Evolutionary conservation across 495 filamentous ascomycete genomes (phyloP).

Genomic region (Pyrenopolyporus hunteri): DNA sequence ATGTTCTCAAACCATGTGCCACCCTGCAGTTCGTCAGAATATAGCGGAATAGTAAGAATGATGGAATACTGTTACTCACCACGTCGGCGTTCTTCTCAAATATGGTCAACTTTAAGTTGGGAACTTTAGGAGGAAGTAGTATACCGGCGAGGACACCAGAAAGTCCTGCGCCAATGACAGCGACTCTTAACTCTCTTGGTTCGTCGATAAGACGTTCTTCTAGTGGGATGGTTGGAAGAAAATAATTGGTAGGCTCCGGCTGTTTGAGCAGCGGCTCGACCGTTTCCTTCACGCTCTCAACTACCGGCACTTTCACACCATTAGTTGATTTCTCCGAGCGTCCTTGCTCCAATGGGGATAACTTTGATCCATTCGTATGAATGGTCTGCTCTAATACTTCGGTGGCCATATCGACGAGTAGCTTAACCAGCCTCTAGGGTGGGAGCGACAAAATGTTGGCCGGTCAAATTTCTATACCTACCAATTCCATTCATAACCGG

Average conservation of each 20-base stretch:
- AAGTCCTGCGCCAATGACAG: constrained; percentile 70
- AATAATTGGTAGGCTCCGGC: constrained; percentile 12
- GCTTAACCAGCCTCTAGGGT: neutral
- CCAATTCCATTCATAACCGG: neutral
- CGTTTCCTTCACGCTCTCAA: constrained; percentile 9
- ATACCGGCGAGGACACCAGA: constrained; percentile 68
- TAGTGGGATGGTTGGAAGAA: constrained; percentile 37
- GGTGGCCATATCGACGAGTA: constrained; percentile 17
- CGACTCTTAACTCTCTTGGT: constrained; percentile 59
- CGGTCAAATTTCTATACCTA: neutral
- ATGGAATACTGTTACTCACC: constrained; percentile 30
- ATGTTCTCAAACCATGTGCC: constrained; percentile 77
- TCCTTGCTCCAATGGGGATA: constrained; percentile 1
- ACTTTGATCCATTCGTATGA: constrained; percentile 4
- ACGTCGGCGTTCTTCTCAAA: constrained; percentile 78
- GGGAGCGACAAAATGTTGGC: neutral
- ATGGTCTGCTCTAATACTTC: constrained; percentile 5
- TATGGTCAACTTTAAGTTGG: constrained; percentile 63
- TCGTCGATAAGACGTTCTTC: constrained; percentile 61
- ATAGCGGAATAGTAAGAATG: neutral
- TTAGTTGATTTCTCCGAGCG: constrained; percentile 3
- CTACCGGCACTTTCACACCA: constrained; percentile 18
- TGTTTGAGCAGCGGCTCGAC: constrained; percentile 17
- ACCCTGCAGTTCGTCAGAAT: constrained; percentile 49
- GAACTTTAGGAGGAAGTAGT: constrained; percentile 62